Conservation (phyloP, 441 rosid species). For the Populus hybrid region DNA sequence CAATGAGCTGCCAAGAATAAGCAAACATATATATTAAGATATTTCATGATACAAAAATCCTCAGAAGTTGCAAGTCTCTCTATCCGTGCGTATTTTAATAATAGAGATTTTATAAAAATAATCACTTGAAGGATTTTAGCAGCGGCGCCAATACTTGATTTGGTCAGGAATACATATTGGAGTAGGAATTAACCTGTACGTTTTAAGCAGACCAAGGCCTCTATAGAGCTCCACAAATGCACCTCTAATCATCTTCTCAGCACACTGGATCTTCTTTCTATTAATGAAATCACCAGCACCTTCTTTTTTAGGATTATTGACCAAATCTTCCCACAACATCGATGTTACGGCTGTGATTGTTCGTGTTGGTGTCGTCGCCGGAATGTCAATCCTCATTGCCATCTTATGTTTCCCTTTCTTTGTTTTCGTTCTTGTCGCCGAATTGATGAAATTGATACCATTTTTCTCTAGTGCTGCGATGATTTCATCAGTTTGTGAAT, state of each 20-base stretch:
- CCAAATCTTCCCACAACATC: conserved; percentile 79
- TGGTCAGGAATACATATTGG: not conserved
- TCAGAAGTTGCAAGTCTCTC: too few relatives aligned
- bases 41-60: too few relatives aligned
- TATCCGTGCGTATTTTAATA: too few relatives aligned
- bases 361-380: conserved; percentile 53
- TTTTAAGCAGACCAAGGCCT: conserved; percentile 79
- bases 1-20: conserved; percentile 59
- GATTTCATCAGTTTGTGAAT: conserved; percentile 65
- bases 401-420: conserved; percentile 74
- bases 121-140: too few relatives aligned
- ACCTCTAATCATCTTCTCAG: conserved; percentile 81
- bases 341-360: conserved; percentile 61
- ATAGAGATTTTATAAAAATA: too few relatives aligned
- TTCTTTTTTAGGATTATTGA: conserved; percentile 61
- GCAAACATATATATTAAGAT: not conserved
- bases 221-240: conserved; percentile 91
- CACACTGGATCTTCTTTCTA: conserved; percentile 75
- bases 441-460: conserved; percentile 67
- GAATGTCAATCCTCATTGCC: conserved; percentile 75
- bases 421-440: conserved; percentile 52
- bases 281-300: conserved; percentile 51
- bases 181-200: conserved; percentile 51
- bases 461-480: conserved; percentile 69
- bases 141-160: not conserved